Evolutionary conservation across 179 eudicot species (phyloP), one percentile per base, ranked within the genome.

Genomic region (Spinacia oleracea): DNA sequence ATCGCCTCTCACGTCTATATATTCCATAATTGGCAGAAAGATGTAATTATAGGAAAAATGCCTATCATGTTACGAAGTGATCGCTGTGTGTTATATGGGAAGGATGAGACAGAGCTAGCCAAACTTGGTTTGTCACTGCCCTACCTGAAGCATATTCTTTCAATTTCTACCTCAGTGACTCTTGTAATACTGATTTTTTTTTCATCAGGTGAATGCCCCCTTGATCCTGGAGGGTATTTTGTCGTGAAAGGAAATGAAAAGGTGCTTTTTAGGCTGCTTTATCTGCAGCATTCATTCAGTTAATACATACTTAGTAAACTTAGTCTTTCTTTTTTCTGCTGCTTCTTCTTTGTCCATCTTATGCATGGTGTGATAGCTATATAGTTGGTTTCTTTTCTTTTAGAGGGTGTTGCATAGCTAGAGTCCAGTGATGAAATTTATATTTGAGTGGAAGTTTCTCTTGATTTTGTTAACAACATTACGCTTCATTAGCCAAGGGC

Each of bases 201-300:
- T 56, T 71, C 53, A 74, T 56, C 71, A 95, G 98, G 99, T 76
- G 99, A 96, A 82, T 96, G 99, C 80, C 99, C 99, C 21, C 97
- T 96, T 81, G 99, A 96, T 87, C 98, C 98, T 46, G 98, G 99
- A 74, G 98, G 98, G 60, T 96, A 94, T 79, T 96, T 96, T 86
- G 75, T 96, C 66, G 87, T 96, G 72, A 96, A 92, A 82, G 98
- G 98, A 84, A 91, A 87, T 72, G 98, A 95, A 83, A 93, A 93
- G 98, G 98, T 93, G 76, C 74, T 15, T 66, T 72, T 82, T 60
- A 75, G 38, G 31, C 73, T 35, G 50, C 56, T 74, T 31, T 63
- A 21, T 27, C 20, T 43, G 43, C 14, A 20, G 35, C 35, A 42
- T 55, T 29, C 20, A 35, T 42, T 16, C 16, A 45, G 58, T 27